Base-by-base conservation (phyloP, 2,329 filamentous ascomycete genomes). In the Xylariaceae sp. region DNA sequence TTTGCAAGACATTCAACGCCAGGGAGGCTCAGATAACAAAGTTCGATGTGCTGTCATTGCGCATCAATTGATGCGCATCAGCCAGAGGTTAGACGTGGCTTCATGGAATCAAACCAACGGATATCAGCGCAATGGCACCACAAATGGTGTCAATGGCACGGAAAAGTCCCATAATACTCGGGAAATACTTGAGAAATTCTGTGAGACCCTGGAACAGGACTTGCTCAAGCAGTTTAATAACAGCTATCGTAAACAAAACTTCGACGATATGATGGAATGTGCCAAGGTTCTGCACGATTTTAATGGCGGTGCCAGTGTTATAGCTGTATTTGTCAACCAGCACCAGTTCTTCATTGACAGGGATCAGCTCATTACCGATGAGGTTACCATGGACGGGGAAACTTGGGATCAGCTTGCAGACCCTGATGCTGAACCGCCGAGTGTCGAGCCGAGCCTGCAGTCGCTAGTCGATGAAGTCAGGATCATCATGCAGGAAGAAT, bases 321-420 rank as follows among this genome's bases (percentile, higher is more conserved):
- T 97, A 72, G 93, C 91, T 11, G 81, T 93, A 9, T 99, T 97
- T 72, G 93, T 99, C 68, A 99, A 99, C 69, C 94, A 99, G 72
- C 95, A 99, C 74, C 92, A 96, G 67, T 99, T 99, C 80, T 99
- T 99, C 75, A 97, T 99, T 67, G 94, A 97, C 69, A 83, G 92
- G 21, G 94, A 92, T 62, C 93, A 97, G 71, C 79, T 99, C 52
- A 87, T 96, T 43, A 89, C 88, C 0, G 92, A 96, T 65, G 92
- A 96, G 70, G 84, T 96, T 13, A 82, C 81, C 2, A 82, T 84
- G 10, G 90, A 94, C 64, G 82, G 81, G 53, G 84, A 91, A 57
- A 87, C 85, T 2, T 97, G 93, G 92, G 93, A 97, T 52, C 87
- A 88, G 62, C 80, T 99, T 46, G 93, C 95, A 40, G 94, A 99